Evolutionary conservation across 352 stramenopile genomes (phyloP).

Genomic region (Phytophthora rubi): DNA sequence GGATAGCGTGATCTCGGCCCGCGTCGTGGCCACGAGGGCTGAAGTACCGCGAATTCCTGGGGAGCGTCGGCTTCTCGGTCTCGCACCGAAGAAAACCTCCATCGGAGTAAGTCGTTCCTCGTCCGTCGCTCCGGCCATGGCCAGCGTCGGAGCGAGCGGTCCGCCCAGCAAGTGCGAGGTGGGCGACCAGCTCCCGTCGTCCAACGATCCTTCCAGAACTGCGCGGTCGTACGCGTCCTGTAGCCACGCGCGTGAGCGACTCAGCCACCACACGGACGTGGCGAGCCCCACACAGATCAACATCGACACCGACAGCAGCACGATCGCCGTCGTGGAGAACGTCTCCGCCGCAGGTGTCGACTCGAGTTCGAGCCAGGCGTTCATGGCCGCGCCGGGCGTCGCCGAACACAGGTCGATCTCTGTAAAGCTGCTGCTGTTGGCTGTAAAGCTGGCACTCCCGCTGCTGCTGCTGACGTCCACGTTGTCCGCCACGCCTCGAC

Average conservation of each 20-base stretch:
- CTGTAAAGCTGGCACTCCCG: slow-evolving; percentile 17
- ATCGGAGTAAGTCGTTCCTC: slow-evolving; percentile 53
- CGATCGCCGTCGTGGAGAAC: slow-evolving; percentile 65
- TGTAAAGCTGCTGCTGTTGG: slow-evolving; percentile 24
- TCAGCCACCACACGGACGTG: slow-evolving; percentile 57
- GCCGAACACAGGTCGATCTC: slow-evolving; percentile 59
- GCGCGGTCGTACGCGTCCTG: slow-evolving; percentile 43
- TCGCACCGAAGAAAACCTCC: slow-evolving; percentile 57
- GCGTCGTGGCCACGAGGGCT: slow-evolving; percentile 46
- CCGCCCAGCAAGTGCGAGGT: slow-evolving; percentile 43
- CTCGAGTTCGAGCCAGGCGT: slow-evolving; percentile 64
- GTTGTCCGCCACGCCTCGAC: slow-evolving; percentile 49
- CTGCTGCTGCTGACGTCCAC: slow-evolving; percentile 26
- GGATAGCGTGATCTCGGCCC: slow-evolving; percentile 59
- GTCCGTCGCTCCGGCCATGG: slow-evolving; percentile 22
- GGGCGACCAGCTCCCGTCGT: slow-evolving; percentile 41
- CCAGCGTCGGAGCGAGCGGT: slow-evolving; percentile 29
- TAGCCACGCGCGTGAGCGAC: slow-evolving; percentile 48
- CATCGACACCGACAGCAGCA: slow-evolving; percentile 51
- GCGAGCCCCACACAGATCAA: slow-evolving; percentile 44
- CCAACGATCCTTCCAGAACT: slow-evolving; percentile 37
- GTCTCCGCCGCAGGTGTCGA: slow-evolving; percentile 40
- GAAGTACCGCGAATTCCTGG: slow-evolving; percentile 32
- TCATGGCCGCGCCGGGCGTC: slow-evolving; percentile 43
- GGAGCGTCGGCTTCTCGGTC: slow-evolving; percentile 41